A percentile compares a stretch with the other conserved stretches of the same genome.
These are phyloP conservation scores for Arthrobotrys sphaeroides DNA, from an alignment of 2,329 filamentous ascomycete genomes.

Conservation along the genomic window DNA sequence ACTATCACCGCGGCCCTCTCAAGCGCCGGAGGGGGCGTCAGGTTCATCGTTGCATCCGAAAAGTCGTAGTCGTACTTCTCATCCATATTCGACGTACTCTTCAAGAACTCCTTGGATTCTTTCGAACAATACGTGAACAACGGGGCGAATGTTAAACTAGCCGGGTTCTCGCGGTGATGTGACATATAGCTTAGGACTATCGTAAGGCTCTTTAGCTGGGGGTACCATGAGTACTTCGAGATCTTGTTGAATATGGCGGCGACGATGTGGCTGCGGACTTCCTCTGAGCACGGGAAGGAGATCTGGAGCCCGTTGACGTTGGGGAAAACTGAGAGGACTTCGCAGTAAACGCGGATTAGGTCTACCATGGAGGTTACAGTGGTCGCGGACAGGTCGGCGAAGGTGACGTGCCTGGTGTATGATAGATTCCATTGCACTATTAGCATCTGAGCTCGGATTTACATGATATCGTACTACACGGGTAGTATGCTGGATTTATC, in stretches of 20 bases:
- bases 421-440: not conserved
- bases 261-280: not conserved
- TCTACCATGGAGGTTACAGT: not conserved
- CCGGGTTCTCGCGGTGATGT: not conserved
- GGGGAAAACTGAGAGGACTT: not conserved
- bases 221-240: not conserved
- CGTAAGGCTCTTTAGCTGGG: not conserved
- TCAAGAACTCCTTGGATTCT: not conserved
- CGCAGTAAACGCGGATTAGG: slow-evolving; percentile 2
- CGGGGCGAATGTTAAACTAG: not conserved
- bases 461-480: too few relatives aligned
- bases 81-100: not conserved
- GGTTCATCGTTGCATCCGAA: not conserved
- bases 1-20: not conserved
- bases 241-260: slow-evolving; percentile 9
- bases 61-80: not conserved
- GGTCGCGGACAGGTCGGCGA: not conserved
- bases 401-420: not conserved
- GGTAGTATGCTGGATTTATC: too few relatives aligned
- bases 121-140: not conserved
- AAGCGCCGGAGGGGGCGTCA: not conserved
- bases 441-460: not conserved
- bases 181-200: not conserved
- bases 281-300: not conserved
- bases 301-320: not conserved